Conservation (phyloP, 371 early-diverging fungal species). For the Syncephalastrum sp. region DNA sequence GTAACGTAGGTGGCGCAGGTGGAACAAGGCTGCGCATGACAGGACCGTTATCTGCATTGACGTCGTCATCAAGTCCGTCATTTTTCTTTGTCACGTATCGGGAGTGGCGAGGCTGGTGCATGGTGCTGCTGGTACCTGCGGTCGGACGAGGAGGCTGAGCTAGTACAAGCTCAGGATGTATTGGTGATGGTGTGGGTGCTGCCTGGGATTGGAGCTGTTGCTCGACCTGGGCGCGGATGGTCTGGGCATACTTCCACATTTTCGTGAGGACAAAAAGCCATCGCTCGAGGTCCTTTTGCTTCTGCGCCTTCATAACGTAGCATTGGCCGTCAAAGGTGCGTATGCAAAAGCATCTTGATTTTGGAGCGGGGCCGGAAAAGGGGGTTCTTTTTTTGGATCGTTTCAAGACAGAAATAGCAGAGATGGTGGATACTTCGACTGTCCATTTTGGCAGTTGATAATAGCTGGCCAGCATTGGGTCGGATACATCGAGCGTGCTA, state of each 20-base stretch:
- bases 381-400: conserved; percentile 22
- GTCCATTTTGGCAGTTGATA: conserved; percentile 52
- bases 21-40: conserved; percentile 16
- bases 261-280: conserved; percentile 56
- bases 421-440: conserved; percentile 34
- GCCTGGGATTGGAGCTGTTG: conserved; percentile 15
- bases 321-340: conserved; percentile 34
- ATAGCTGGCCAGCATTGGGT: conserved; percentile 27
- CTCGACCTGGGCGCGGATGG: conserved; percentile 21
- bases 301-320: conserved; percentile 41
- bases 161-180: too few relatives aligned
- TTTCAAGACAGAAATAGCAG: conserved; percentile 42
- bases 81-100: not conserved
- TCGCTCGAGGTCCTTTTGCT: conserved; percentile 48
- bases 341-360: conserved; percentile 44
- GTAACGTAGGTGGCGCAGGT: conserved; percentile 8
- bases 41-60: not conserved
- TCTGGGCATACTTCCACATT: conserved; percentile 46
- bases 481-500: conserved; percentile 12
- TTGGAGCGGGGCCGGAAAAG: conserved; percentile 9
- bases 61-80: too few relatives aligned
- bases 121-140: conserved; percentile 6
- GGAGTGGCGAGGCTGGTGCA: conserved; percentile 4
- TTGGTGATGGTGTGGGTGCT: conserved; percentile 17
- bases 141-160: too few relatives aligned